Evolutionary conservation across 108 stramenopile genomes (phyloP).

Genomic region (Nitzschia sp.): DNA sequence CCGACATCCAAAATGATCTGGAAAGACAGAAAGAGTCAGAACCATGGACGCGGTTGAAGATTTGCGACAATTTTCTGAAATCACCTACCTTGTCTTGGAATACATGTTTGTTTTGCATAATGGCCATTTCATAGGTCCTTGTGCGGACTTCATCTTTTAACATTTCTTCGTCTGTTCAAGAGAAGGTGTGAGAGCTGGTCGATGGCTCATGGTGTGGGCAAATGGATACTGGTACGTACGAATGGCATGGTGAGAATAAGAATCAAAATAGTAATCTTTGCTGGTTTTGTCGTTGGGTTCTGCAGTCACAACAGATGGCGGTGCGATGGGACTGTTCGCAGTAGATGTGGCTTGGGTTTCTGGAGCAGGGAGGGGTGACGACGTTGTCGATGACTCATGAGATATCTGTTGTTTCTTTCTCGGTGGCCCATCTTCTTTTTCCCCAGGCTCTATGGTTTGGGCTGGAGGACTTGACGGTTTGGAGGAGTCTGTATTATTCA

Average conservation of each 20-base stretch:
- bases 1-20: slow-evolving; percentile 92
- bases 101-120: slow-evolving; percentile 74
- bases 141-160: slow-evolving; percentile 93
- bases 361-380: not conserved
- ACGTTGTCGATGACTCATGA: not conserved
- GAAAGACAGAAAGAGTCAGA: not conserved
- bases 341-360: not conserved
- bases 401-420: slow-evolving; percentile 26
- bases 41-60: not conserved
- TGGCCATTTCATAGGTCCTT: slow-evolving; percentile 83
- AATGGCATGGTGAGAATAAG: slow-evolving; percentile 94
- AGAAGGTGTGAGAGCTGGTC: not conserved
- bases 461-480: not conserved
- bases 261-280: slow-evolving; percentile 92
- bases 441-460: not conserved
- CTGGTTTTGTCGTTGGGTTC: slow-evolving; percentile 54
- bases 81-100: slow-evolving; percentile 69
- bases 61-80: not conserved
- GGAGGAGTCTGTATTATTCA: too few species aligned
- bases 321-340: not conserved
- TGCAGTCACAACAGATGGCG: not conserved
- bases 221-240: slow-evolving; percentile 20
- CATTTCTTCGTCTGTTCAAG: slow-evolving; percentile 85
- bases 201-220: too few species aligned
- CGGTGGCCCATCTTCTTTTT: slow-evolving; percentile 17